Evolutionary conservation across 805 yeast species (phyloP).

Genomic region (Pichia heedii): DNA sequence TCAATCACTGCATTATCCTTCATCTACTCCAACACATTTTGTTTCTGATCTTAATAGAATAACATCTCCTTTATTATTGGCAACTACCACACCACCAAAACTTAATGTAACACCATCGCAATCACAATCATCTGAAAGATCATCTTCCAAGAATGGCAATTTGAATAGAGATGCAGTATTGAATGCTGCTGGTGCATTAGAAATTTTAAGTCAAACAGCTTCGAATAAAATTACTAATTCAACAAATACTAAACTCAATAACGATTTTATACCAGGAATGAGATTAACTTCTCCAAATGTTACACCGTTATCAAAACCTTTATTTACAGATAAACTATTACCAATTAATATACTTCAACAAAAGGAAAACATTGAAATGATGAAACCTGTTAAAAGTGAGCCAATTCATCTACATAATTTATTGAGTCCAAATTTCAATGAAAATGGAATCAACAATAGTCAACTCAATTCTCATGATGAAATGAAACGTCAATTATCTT

Average conservation of each 20-base stretch:
- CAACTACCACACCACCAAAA: conserved; percentile 32
- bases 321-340: conserved; percentile 15
- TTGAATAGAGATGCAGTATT: conserved; percentile 26
- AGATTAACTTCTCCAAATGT: conserved; percentile 22
- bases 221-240: conserved; percentile 1
- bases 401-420: conserved; percentile 12
- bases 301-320: conserved; percentile 11
- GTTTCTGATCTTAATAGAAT: conserved; percentile 55
- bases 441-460: neutral
- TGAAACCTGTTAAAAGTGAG: conserved; percentile 3
- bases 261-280: conserved; percentile 25
- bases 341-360: conserved; percentile 17
- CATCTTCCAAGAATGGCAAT: conserved; percentile 17
- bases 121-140: conserved; percentile 29
- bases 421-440: conserved; percentile 4
- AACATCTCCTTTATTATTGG: conserved; percentile 54
- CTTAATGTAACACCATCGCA: conserved; percentile 26
- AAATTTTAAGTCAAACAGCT: conserved; percentile 29
- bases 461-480: conserved; percentile 1
- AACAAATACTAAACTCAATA: conserved; percentile 11
- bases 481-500: conserved; percentile 1
- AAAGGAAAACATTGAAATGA: neutral
- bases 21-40: conserved; percentile 62
- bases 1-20: conserved; percentile 56
- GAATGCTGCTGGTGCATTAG: conserved; percentile 34